Conservation (phyloP, 2,329 filamentous ascomycete species). For the Parasarocladium wereldwijsianum region DNA sequence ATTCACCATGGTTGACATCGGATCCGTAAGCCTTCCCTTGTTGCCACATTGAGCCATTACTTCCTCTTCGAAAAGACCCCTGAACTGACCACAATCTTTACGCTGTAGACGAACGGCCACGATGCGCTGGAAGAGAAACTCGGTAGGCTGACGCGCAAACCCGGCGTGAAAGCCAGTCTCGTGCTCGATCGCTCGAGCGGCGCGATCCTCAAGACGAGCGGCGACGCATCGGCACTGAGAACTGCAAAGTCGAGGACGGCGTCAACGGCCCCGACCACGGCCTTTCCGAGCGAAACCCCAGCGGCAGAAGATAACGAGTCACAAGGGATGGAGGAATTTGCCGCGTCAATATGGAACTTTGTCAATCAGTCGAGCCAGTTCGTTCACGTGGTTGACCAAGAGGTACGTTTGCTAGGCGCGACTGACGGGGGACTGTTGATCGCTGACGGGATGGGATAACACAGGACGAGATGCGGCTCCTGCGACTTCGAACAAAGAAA, state of each 20-base stretch:
- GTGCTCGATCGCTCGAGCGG: slow-evolving; percentile 59
- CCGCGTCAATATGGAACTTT: slow-evolving; percentile 62
- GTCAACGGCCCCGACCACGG: slow-evolving; percentile 25
- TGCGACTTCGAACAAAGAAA: slow-evolving; percentile 68
- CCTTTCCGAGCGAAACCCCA: slow-evolving; percentile 23
- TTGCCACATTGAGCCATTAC: slow-evolving; percentile 8
- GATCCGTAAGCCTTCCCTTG: too few species aligned
- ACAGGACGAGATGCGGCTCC: slow-evolving; percentile 61
- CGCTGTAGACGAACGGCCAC: slow-evolving; percentile 26
- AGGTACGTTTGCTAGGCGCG: slow-evolving; percentile 36
- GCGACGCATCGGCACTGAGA: slow-evolving; percentile 45
- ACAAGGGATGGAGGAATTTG: slow-evolving; percentile 56
- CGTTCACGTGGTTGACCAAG: slow-evolving; percentile 57
- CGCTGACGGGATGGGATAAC: background rate
- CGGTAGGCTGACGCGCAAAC: slow-evolving; percentile 58
- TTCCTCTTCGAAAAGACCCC: too few species aligned
- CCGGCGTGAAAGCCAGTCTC: slow-evolving; percentile 65
- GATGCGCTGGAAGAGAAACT: slow-evolving; percentile 53
- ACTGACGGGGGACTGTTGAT: slow-evolving; percentile 8
- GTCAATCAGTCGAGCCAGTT: slow-evolving; percentile 53
- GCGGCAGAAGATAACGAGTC: slow-evolving; percentile 31
- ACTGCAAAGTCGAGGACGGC: slow-evolving; percentile 21
- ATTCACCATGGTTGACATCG: too few species aligned
- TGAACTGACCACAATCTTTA: too few species aligned
- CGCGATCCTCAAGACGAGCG: slow-evolving; percentile 60